Conservation (phyloP, 2,329 filamentous ascomycete genomes). For the Plectosphaerella plurivora region DNA sequence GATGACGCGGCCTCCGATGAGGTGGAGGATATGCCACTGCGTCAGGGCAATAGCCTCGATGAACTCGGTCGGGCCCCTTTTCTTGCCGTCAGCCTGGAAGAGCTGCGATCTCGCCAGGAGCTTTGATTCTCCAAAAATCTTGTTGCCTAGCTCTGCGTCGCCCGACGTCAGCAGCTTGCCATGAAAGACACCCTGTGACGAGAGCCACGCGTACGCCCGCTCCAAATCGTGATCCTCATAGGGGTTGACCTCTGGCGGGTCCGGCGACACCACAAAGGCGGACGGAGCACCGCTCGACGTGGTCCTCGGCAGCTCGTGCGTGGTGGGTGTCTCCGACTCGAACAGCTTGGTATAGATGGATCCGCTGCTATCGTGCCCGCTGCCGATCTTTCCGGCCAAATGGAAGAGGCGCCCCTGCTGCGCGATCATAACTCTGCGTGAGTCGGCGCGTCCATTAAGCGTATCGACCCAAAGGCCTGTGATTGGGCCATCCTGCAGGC, state of each 20-base stretch:
- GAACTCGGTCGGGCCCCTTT: conserved; percentile 48
- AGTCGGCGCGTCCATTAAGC: conserved; percentile 62
- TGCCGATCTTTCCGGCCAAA: conserved; percentile 72
- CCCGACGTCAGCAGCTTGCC: conserved; percentile 68
- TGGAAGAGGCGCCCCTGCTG: conserved; percentile 77
- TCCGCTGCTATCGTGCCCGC: conserved; percentile 72
- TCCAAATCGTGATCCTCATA: conserved; percentile 58
- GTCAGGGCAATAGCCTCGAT: conserved; percentile 80
- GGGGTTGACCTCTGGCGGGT: conserved; percentile 51
- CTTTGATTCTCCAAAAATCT: conserved; percentile 74
- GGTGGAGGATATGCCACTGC: conserved; percentile 85
- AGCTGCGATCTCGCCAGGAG: conserved; percentile 72
- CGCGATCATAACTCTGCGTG: conserved; percentile 72
- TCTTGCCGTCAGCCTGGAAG: conserved; percentile 54
- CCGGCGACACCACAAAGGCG: conserved; percentile 71
- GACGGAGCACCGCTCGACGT: conserved; percentile 58
- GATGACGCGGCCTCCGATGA: conserved; percentile 79
- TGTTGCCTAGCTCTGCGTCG: conserved; percentile 59
- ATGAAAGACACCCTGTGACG: conserved; percentile 79
- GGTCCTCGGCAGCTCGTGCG: conserved; percentile 64
- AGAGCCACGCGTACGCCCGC: conserved; percentile 85
- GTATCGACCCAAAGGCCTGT: conserved; percentile 83
- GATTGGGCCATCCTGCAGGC: conserved; percentile 75
- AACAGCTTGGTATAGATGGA: conserved; percentile 87
- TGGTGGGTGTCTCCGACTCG: conserved; percentile 74